These are phyloP conservation scores for Geotrichum histeridarum DNA, from an alignment of 1,139 yeast species.

Conservation along the genomic window DNA sequence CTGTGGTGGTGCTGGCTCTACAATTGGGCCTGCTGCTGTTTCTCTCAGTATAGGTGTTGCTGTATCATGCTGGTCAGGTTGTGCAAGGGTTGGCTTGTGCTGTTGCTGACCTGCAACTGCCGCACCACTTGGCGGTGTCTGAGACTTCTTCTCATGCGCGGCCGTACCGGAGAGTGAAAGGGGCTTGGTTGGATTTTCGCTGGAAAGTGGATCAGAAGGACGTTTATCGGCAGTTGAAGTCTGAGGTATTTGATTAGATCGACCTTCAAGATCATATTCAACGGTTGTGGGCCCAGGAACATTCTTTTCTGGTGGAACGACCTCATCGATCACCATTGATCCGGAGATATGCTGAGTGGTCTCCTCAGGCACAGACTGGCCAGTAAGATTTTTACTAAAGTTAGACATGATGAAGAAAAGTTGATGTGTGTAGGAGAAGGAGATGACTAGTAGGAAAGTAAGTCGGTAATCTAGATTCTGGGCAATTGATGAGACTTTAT, in stretches of 20 bases:
- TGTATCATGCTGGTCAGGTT: too few relatives aligned
- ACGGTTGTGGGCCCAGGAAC: slow-evolving; percentile 16
- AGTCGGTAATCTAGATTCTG: too few relatives aligned
- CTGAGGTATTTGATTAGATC: slow-evolving; percentile 2
- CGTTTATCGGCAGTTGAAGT: not conserved
- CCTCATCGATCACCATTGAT: slow-evolving; percentile 17
- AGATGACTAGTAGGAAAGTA: not conserved
- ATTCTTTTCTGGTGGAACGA: slow-evolving; percentile 12
- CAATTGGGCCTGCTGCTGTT: too few relatives aligned
- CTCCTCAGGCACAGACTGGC: not conserved
- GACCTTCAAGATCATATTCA: slow-evolving; percentile 12
- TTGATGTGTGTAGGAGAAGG: not conserved
- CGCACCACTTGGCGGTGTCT: too few relatives aligned
- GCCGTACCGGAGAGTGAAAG: too few relatives aligned
- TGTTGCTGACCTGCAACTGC: too few relatives aligned
- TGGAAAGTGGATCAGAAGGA: not conserved
- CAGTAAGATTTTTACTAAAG: not conserved
- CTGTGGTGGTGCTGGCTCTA: too few relatives aligned
- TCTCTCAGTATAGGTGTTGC: too few relatives aligned
- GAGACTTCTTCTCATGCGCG: too few relatives aligned
- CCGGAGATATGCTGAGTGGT: not conserved
- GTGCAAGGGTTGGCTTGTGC: too few relatives aligned
- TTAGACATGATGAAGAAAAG: slow-evolving; percentile 2
- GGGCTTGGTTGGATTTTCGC: too few relatives aligned
- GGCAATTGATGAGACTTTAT: too few relatives aligned